These are phyloP conservation scores for Boletus edulis DNA, from an alignment of 768 basidiomycete genomes.

Conservation along the genomic window DNA sequence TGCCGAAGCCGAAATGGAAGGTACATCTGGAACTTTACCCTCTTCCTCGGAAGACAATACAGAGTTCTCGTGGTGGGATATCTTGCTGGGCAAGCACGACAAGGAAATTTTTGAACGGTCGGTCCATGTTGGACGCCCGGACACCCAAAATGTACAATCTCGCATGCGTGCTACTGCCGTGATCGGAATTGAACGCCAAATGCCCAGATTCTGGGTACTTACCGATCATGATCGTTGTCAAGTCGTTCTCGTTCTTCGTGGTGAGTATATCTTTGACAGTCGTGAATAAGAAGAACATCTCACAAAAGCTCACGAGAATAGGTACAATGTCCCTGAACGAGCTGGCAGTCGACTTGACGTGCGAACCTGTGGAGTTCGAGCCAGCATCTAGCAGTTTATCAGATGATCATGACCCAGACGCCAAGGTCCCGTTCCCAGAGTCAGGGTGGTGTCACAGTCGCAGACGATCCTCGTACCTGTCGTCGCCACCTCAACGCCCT, in stretches of 20 bases:
- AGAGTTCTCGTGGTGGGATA: constrained; percentile 81
- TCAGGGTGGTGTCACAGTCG: constrained; percentile 22
- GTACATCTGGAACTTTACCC: constrained; percentile 31
- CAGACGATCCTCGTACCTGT: constrained; percentile 24
- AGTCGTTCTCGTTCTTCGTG: constrained; percentile 73
- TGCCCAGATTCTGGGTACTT: constrained; percentile 85
- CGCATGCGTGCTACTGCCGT: constrained; percentile 58
- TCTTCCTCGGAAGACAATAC: constrained; percentile 20
- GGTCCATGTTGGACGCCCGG: constrained; percentile 27
- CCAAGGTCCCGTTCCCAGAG: constrained; percentile 37
- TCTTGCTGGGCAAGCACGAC: constrained; percentile 77
- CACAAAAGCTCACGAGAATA: constrained; percentile 20
- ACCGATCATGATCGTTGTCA: constrained; percentile 75
- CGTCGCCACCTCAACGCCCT: constrained; percentile 19
- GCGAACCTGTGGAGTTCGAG: constrained; percentile 67
- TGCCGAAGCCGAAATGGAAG: constrained; percentile 61
- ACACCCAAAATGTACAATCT: constrained; percentile 25
- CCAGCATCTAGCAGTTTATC: constrained; percentile 42
- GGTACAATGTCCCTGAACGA: constrained; percentile 88
- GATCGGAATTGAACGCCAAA: constrained; percentile 62
- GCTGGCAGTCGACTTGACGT: constrained; percentile 81
- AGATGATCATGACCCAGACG: constrained; percentile 30
- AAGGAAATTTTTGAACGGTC: constrained; percentile 78
- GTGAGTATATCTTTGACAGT: constrained; percentile 30
- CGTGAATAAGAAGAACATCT: not conserved